Percentiles rank a stretch among this genome's conserved stretches.
Conservation (phyloP, 2,329 filamentous ascomycete genomes). For the Calonectria hawksworthii region DNA sequence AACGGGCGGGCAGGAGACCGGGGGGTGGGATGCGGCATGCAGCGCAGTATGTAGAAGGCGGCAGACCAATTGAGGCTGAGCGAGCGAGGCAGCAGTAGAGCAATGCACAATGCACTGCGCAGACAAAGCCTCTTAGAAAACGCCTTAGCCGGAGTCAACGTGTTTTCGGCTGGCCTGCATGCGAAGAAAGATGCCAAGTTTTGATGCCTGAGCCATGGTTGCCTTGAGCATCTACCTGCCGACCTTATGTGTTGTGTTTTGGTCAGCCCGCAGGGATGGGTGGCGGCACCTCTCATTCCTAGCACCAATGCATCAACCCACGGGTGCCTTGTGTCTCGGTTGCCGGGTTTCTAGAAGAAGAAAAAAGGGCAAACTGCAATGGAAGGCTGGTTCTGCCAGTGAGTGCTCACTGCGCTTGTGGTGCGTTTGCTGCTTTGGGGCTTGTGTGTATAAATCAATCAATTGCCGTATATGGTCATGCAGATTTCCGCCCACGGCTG, state of each 20-base stretch:
- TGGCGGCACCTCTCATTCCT: slow-evolving; percentile 6
- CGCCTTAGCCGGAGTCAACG: neutral
- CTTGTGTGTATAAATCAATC: neutral
- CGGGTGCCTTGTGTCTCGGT: neutral
- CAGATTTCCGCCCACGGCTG: neutral
- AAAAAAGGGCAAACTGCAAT: neutral
- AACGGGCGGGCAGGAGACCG: neutral
- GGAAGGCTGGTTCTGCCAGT: neutral
- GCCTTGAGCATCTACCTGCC: slow-evolving; percentile 14
- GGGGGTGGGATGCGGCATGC: neutral
- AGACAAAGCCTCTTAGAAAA: neutral
- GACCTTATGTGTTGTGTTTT: neutral
- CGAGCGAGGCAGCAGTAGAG: neutral
- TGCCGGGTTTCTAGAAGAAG: neutral
- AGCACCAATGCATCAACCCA: neutral
- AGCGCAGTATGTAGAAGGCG: neutral
- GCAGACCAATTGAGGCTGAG: slow-evolving; percentile 8
- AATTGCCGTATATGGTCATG: neutral
- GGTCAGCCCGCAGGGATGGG: slow-evolving; percentile 21
- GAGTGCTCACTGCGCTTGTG: neutral
- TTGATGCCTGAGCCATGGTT: slow-evolving; percentile 27
- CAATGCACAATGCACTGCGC: slow-evolving; percentile 7
- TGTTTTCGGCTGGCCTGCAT: neutral
- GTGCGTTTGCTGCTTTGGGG: neutral
- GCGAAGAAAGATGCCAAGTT: neutral